phyloP scores from a whole-genome alignment of 306 rosid genomes.

The Rosa rugosa region DNA sequence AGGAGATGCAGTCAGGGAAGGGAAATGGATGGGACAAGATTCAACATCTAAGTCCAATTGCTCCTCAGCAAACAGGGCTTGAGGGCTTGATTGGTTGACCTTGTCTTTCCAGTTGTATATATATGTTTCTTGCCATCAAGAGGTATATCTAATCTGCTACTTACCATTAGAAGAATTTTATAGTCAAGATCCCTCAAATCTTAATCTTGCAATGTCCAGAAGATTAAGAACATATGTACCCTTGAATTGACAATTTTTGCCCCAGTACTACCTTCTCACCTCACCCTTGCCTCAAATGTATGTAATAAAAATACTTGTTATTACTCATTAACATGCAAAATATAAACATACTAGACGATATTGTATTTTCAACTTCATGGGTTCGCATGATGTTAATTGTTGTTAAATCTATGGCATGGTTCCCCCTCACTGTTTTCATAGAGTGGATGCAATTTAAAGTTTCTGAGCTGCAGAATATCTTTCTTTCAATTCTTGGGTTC shows the following conservation, averaged over 20 bases:
- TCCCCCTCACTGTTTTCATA: background rate
- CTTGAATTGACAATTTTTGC: constrained; percentile 1
- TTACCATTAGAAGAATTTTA: constrained; percentile 34
- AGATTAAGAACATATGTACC: background rate
- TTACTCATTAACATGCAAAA: background rate
- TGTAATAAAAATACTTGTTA: background rate
- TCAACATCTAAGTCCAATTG: constrained; percentile 47
- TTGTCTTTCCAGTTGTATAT: constrained; percentile 35
- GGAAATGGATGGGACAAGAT: constrained; percentile 46
- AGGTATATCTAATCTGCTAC: constrained; percentile 46
- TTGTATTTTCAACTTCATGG: background rate
- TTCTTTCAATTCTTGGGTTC: constrained; percentile 15
- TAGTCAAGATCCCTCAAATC: constrained; percentile 18
- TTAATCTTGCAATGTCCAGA: constrained; percentile 9
- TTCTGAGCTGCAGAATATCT: background rate
- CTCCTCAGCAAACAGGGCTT: constrained; percentile 73
- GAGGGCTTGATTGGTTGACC: constrained; percentile 32
- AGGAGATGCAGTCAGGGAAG: constrained; percentile 34
- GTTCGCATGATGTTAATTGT: background rate
- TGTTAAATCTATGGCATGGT: background rate
- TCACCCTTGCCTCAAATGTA: constrained; percentile 3
- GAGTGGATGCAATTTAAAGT: background rate
- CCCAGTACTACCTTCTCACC: background rate
- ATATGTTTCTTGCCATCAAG: constrained; percentile 35
- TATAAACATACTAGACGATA: background rate